Evolutionary conservation across 345 rosid genomes (phyloP).

Genomic region (Linum lewisii): DNA sequence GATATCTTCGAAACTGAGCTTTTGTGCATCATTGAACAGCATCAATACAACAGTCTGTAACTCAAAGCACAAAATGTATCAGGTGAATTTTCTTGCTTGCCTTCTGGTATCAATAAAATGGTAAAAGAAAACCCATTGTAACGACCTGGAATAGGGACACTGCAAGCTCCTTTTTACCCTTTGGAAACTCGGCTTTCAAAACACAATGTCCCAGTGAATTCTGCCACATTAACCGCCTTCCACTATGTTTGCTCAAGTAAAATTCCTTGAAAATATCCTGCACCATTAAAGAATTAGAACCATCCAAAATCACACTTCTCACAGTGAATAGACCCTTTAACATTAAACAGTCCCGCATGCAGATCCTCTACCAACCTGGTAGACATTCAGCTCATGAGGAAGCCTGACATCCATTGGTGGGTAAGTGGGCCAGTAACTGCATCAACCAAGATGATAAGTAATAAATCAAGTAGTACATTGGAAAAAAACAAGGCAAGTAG

Average conservation of each 20-base stretch:
- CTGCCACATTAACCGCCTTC: slow-evolving; percentile 98
- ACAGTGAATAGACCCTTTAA: not conserved
- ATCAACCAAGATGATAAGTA: slow-evolving; percentile 14
- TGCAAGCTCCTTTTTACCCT: slow-evolving; percentile 91
- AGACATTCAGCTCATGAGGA: slow-evolving; percentile 94
- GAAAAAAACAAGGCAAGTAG: too few relatives aligned
- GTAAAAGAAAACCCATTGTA: slow-evolving; percentile 1
- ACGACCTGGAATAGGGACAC: slow-evolving; percentile 92
- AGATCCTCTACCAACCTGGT: slow-evolving; percentile 63
- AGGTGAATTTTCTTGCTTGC: slow-evolving; percentile 1
- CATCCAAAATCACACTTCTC: not conserved
- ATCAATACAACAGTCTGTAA: slow-evolving; percentile 85
- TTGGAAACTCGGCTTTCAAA: slow-evolving; percentile 77
- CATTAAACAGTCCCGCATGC: not conserved
- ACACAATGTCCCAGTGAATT: slow-evolving; percentile 96
- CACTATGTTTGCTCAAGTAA: slow-evolving; percentile 92
- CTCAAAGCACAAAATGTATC: slow-evolving; percentile 12
- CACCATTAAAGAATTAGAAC: slow-evolving; percentile 12
- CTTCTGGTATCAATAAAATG: not conserved
- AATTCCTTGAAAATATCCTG: slow-evolving; percentile 98
- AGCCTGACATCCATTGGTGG: slow-evolving; percentile 99
- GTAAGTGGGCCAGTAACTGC: slow-evolving; percentile 98
- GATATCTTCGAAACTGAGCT: slow-evolving; percentile 83
- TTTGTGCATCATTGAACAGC: slow-evolving; percentile 91
- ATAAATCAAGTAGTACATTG: too few relatives aligned